phyloP scores from a whole-genome alignment of 2,329 filamentous ascomycete genomes.

The Pseudopithomyces maydicus region DNA sequence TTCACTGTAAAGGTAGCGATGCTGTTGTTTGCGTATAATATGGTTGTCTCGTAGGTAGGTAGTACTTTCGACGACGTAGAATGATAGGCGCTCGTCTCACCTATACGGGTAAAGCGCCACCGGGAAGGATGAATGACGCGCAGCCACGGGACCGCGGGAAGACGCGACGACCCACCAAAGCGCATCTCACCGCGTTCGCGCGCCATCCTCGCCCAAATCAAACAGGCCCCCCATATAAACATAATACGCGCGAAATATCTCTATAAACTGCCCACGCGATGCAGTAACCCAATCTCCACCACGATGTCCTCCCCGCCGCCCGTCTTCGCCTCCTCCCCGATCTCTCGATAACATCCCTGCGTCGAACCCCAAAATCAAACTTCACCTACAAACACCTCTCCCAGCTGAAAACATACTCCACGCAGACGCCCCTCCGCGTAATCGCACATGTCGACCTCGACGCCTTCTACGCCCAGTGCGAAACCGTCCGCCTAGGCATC shows the following conservation, averaged over 20 bases:
- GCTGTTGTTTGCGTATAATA: too few species aligned
- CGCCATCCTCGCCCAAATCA: neutral
- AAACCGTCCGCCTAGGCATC: conserved; percentile 82
- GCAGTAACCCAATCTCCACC: conserved; percentile 12
- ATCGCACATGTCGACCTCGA: conserved; percentile 94
- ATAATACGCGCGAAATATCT: neutral
- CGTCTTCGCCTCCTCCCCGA: conserved; percentile 52
- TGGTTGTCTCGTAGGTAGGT: too few species aligned
- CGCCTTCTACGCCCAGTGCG: conserved; percentile 94
- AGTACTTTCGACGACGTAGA: too few species aligned
- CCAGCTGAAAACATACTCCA: conserved; percentile 72
- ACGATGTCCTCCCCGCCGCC: conserved; percentile 55
- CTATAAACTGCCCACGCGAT: conserved; percentile 7
- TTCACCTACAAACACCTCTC: conserved; percentile 86
- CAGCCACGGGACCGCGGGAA: conserved; percentile 40
- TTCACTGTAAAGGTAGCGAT: too few species aligned
- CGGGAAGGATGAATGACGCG: conserved; percentile 36
- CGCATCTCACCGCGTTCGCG: neutral
- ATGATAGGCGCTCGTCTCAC: too few species aligned
- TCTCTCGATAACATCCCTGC: conserved; percentile 42
- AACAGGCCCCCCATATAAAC: neutral
- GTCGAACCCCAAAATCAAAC: conserved; percentile 60
- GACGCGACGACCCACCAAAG: conserved; percentile 24
- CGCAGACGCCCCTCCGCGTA: conserved; percentile 79
- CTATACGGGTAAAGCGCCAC: conserved; percentile 22